Base-by-base conservation (phyloP, 106 monocot genomes). In the Gastrodia elata region DNA sequence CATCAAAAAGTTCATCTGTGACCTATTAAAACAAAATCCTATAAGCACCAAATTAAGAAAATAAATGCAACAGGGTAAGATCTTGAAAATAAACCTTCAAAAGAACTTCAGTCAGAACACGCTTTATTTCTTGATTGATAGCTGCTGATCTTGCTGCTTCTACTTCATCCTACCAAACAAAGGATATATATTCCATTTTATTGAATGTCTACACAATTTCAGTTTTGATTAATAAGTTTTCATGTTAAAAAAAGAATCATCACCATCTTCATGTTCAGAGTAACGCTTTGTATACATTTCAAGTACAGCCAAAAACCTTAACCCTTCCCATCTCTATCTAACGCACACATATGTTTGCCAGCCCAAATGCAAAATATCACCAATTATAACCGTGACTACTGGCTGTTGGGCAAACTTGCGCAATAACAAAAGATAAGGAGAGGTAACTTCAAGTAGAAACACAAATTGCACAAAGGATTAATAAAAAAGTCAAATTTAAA, bases 1-100 rank as follows among this genome's bases (percentile, higher is more conserved):
- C 87, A 80, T 90, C 87, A 78, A 90, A 90, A 77, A 90, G 87
- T 72, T 90, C 87, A 84, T 90, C 84, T 73, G 90, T 90, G 14
- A 90, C 90, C 90, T 90, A 80, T 75, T 65, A 64, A 24, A 70
- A 38, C 20, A 49, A 61, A 38, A 59, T 44, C 42, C 52, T 20
- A 75, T 79, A 7, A 82, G 40, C n/a, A 65, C 8, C 22, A 64
- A 39, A 30, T 8, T 24, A 3, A 65, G 13, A 14, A 26, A 18
- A 34, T 25, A 24, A 32, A 52, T 59, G 9, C 20, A 38, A 32
- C 10, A 11, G 35, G 71, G 38, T 76, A 34, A 39, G 68, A 27
- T 20, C 35, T 8, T 26, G 18, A 64, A 72, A 34, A 16, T 78
- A 48, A 70, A 90, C 90, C 86, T 90, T 86, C 76, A 90, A 67